Evolutionary conservation across 805 yeast genomes (phyloP), one percentile per base, ranked within the genome.

Genomic region (Myxozyma neotropica): DNA sequence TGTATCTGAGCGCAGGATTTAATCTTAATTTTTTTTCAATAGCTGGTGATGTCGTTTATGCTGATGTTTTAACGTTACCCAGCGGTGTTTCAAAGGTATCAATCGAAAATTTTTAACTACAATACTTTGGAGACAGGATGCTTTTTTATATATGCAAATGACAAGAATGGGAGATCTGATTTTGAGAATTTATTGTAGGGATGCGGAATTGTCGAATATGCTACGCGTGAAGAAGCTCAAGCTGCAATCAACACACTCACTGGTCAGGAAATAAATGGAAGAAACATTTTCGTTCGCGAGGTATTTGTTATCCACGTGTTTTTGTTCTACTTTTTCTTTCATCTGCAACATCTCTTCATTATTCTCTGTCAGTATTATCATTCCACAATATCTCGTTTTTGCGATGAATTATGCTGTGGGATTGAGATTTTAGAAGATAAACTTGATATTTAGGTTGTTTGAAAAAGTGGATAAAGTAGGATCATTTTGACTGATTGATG

Each of bases 221-320:
- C 83, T 12, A 77, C 77, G 58, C 78, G 79, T 60, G 85, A 81
- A 17, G 87, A 84, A 57, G 96, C 89, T 4, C 80, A 78, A 48
- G 79, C 76, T 24, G 97, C 97, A 12, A 89, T 91, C 68, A 75
- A 78, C 55, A 78, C 82, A 67, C 86, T 80, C 68, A 87, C 88
- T 74, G 85, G 88, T 69, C 78, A 84, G 31, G 78, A 77, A 36
- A 81, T 85, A 64, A 74, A 78, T 70, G 95, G 90, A 13, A 85
- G 97, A 73, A 86, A 83, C 68, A 87, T 91, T 45, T 90, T 87
- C 73, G 96, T 92, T 8, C 85, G 97, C 76, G 95, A 87, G 72
- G 96, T 67, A 65, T 8, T 44, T 27, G 17, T 44, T 29, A n/a
- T 23, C 27, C n/a, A n/a, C n/a, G n/a, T n/a, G n/a, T n/a, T n/a